Conservation (phyloP, 495 filamentous ascomycete genomes). For the Cercophora newfieldiana region DNA sequence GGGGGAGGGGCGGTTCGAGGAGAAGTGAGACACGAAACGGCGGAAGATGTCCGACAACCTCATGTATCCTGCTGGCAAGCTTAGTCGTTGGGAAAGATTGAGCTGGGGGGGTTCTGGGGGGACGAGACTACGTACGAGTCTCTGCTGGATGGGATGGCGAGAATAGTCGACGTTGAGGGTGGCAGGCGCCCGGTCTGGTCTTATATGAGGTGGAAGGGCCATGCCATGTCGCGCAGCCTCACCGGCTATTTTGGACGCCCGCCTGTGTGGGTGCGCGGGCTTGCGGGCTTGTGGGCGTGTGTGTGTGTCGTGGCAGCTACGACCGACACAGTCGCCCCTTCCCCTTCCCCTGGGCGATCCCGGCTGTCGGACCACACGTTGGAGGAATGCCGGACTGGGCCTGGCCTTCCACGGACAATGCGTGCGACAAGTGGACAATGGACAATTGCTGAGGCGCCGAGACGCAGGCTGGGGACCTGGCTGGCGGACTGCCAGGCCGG, state of each 20-base stretch:
- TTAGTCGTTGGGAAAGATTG: constrained; percentile 9
- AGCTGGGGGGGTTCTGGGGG: constrained; percentile 3
- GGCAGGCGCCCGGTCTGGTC: background rate
- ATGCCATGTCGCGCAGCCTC: background rate
- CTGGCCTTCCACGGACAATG: constrained; percentile 34
- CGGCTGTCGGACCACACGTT: constrained; percentile 45
- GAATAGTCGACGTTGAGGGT: background rate
- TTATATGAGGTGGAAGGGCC: constrained; percentile 2
- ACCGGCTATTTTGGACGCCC: constrained; percentile 15
- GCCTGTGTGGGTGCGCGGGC: too few species aligned
- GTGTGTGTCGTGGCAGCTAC: constrained; percentile 3
- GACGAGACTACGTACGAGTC: constrained; percentile 1
- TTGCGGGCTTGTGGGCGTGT: too few species aligned
- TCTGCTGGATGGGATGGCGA: constrained; percentile 5
- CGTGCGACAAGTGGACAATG: constrained; percentile 14
- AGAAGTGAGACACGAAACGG: constrained; percentile 34
- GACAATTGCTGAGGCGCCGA: constrained; percentile 17
- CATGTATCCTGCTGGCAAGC: constrained; percentile 19
- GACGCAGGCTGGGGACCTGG: constrained; percentile 7
- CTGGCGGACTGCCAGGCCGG: background rate
- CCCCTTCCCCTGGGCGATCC: constrained; percentile 14
- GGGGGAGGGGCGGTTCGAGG: constrained; percentile 18
- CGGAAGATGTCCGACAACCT: constrained; percentile 25
- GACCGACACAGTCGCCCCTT: background rate
- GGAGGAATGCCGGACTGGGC: constrained; percentile 46